phyloP scores from a whole-genome alignment of 2,329 filamentous ascomycete genomes.

The Penicillium sp. region DNA sequence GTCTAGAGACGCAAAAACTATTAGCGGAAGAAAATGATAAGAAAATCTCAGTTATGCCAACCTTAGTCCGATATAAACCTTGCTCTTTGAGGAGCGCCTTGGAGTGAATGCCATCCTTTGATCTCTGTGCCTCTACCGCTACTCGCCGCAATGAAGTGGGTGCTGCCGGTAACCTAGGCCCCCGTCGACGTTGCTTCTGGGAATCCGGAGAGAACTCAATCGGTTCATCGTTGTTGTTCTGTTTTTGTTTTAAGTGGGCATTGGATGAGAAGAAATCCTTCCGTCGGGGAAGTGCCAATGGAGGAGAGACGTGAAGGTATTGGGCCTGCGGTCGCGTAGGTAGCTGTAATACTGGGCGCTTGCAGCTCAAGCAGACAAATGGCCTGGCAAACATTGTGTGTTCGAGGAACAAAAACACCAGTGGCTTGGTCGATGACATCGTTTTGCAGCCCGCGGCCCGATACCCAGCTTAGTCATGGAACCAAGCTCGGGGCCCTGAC shows the following conservation, averaged over 20 bases:
- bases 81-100: conserved; percentile 44
- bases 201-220: conserved; percentile 20
- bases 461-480: conserved; percentile 25
- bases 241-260: conserved; percentile 51
- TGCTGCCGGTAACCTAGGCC: conserved; percentile 52
- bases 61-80: conserved; percentile 40
- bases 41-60: conserved; percentile 12
- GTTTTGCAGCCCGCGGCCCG: conserved; percentile 7
- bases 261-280: conserved; percentile 69
- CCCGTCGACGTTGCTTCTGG: conserved; percentile 49
- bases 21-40: conserved; percentile 6
- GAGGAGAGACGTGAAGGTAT: conserved; percentile 35
- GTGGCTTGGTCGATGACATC: conserved; percentile 16
- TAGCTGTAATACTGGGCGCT: conserved; percentile 27
- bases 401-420: not conserved
- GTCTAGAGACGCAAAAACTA: conserved; percentile 35
- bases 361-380: conserved; percentile 35
- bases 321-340: conserved; percentile 35
- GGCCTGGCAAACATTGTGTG: conserved; percentile 34
- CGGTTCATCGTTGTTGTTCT: conserved; percentile 19
- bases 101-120: conserved; percentile 53
- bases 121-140: conserved; percentile 77
- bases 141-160: conserved; percentile 81
- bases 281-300: conserved; percentile 48
- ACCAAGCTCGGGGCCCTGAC: conserved; percentile 15